Conservation (phyloP, 2,329 filamentous ascomycete genomes). For the Colletotrichum lentis region DNA sequence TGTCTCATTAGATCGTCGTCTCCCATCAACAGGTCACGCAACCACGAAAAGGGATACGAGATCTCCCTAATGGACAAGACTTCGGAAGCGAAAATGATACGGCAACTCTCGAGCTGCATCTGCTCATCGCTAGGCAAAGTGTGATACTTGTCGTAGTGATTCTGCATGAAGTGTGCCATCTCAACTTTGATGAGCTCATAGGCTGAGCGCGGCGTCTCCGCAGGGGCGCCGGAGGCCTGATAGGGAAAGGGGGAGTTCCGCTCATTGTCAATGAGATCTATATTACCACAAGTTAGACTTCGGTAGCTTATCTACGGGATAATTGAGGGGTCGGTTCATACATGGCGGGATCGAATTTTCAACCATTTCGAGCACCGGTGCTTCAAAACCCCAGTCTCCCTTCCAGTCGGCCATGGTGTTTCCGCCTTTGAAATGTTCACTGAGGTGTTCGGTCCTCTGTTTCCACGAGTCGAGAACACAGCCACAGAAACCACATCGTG, state of each 20-base stretch:
- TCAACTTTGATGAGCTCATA: constrained; percentile 69
- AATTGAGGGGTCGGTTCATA: constrained; percentile 54
- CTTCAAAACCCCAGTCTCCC: constrained; percentile 74
- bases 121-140: constrained; percentile 59
- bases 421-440: constrained; percentile 64
- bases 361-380: constrained; percentile 67
- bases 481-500: constrained; percentile 72
- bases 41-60: constrained; percentile 58
- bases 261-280: constrained; percentile 72
- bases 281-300: constrained; percentile 51
- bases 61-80: constrained; percentile 52
- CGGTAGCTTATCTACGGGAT: constrained; percentile 49
- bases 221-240: constrained; percentile 55
- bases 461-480: constrained; percentile 69
- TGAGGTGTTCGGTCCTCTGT: constrained; percentile 66
- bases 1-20: constrained; percentile 52
- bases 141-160: constrained; percentile 54
- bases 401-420: constrained; percentile 74
- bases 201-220: constrained; percentile 62
- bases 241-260: constrained; percentile 65
- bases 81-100: constrained; percentile 65
- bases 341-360: constrained; percentile 73
- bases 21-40: constrained; percentile 66
- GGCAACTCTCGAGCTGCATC: constrained; percentile 65
- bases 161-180: constrained; percentile 60